Evolutionary conservation across 2,329 filamentous ascomycete genomes (phyloP).

Genomic region (Sclerotiophoma versabilis): DNA sequence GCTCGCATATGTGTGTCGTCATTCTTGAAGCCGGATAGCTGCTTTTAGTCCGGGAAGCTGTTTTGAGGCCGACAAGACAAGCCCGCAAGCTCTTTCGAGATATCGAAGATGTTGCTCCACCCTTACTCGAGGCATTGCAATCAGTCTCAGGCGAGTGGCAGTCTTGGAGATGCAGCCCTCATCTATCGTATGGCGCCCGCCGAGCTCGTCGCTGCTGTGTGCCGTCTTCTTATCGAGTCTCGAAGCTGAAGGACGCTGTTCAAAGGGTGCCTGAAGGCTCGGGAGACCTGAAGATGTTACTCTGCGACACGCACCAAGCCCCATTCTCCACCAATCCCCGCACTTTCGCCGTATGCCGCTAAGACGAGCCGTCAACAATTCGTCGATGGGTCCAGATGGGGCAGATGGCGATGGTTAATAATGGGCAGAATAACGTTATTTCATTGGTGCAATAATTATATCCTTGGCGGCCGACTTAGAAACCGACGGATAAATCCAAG

Average conservation of each 20-base stretch:
- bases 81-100: slow-evolving; percentile 14
- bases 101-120: not conserved
- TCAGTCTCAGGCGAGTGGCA: slow-evolving; percentile 8
- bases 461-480: slow-evolving; percentile 18
- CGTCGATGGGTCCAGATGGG: slow-evolving; percentile 34
- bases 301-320: slow-evolving; percentile 14
- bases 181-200: slow-evolving; percentile 14
- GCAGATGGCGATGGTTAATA: slow-evolving; percentile 21
- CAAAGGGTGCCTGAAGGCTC: slow-evolving; percentile 17
- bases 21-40: not conserved
- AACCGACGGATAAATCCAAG: slow-evolving; percentile 42
- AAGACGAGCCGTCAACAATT: slow-evolving; percentile 35
- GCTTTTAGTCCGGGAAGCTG: not conserved
- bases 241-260: slow-evolving; percentile 15
- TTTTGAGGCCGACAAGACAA: not conserved
- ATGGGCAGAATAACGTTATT: not conserved
- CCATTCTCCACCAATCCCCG: slow-evolving; percentile 44
- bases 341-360: slow-evolving; percentile 13
- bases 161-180: slow-evolving; percentile 13
- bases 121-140: slow-evolving; percentile 7
- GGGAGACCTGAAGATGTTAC: slow-evolving; percentile 10
- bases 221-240: slow-evolving; percentile 11
- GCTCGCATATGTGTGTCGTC: not conserved
- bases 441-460: slow-evolving; percentile 44
- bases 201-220: slow-evolving; percentile 17